Evolutionary conservation across 2,329 filamentous ascomycete genomes (phyloP).

Genomic region (Colletotrichum orchidophilum): DNA sequence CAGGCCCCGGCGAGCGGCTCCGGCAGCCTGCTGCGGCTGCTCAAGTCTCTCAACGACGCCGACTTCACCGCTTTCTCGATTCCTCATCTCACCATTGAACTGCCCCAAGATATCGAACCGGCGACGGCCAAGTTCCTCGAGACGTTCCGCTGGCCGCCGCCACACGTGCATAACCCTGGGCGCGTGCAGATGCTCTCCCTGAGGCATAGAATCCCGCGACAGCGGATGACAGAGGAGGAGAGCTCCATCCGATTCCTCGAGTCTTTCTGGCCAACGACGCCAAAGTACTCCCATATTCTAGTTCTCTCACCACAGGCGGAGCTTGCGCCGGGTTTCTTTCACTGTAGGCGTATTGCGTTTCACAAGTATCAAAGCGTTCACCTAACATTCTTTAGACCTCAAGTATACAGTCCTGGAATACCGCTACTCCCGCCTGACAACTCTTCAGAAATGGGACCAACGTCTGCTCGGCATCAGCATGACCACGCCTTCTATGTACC

Average conservation of each 20-base stretch:
- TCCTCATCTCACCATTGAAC: conserved; percentile 85
- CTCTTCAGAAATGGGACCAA: conserved; percentile 55
- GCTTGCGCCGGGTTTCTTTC: conserved; percentile 82
- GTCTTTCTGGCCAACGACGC: conserved; percentile 82
- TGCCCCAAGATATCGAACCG: conserved; percentile 76
- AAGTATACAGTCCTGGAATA: conserved; percentile 83
- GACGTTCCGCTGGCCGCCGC: conserved; percentile 74
- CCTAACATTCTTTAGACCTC: conserved; percentile 59
- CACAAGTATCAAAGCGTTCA: no score
- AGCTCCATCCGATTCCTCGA: conserved; percentile 82
- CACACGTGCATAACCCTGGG: conserved; percentile 42
- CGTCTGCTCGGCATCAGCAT: conserved; percentile 83
- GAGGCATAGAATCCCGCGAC: conserved; percentile 75
- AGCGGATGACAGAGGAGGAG: conserved; percentile 71
- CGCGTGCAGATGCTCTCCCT: conserved; percentile 67
- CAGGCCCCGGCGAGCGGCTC: conserved; percentile 77
- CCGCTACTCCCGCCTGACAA: conserved; percentile 68
- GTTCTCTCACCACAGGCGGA: conserved; percentile 84
- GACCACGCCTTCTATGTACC: conserved; percentile 71
- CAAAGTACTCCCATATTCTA: conserved; percentile 77
- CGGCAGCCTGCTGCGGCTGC: conserved; percentile 78
- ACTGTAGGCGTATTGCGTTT: conserved; percentile 61
- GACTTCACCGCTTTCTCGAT: conserved; percentile 77
- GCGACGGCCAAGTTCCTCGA: conserved; percentile 71
- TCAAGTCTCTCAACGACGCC: conserved; percentile 78